A percentile compares a stretch with the other conserved stretches of the same genome.
These are phyloP conservation scores for Filobasidium uniguttulatum DNA, from an alignment of 1,284 basidiomycete species.

Conservation along the genomic window DNA sequence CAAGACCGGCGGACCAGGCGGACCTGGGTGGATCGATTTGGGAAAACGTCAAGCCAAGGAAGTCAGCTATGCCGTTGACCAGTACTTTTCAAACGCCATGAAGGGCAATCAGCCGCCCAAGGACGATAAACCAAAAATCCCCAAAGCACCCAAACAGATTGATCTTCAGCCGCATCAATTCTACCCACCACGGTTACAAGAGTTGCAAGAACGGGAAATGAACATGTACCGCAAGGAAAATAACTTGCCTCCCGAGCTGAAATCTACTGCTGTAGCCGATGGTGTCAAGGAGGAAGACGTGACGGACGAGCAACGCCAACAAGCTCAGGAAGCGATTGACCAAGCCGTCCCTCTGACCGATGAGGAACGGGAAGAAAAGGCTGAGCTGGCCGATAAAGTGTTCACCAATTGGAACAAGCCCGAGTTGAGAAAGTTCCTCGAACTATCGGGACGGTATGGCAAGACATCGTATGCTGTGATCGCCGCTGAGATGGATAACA, in stretches of 20 bases:
- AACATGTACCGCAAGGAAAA: slow-evolving; percentile 65
- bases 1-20: slow-evolving; percentile 36
- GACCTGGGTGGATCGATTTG: slow-evolving; percentile 72
- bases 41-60: slow-evolving; percentile 86
- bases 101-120: slow-evolving; percentile 49
- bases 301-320: slow-evolving; percentile 64
- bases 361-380: slow-evolving; percentile 67
- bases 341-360: slow-evolving; percentile 75
- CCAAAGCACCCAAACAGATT: slow-evolving; percentile 80
- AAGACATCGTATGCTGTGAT: neutral
- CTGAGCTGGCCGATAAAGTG: slow-evolving; percentile 59
- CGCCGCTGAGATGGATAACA: slow-evolving; percentile 72
- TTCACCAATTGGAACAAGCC: slow-evolving; percentile 68
- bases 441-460: slow-evolving; percentile 1
- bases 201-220: slow-evolving; percentile 77
- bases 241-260: slow-evolving; percentile 49
- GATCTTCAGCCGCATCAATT: slow-evolving; percentile 92
- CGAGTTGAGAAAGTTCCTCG: neutral
- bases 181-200: slow-evolving; percentile 68
- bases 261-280: neutral
- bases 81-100: slow-evolving; percentile 86
- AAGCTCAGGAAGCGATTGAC: slow-evolving; percentile 77
- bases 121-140: slow-evolving; percentile 70
- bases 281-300: slow-evolving; percentile 56
- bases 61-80: slow-evolving; percentile 86